These are phyloP conservation scores for Alternaria ventricosa DNA, from an alignment of 2,329 filamentous ascomycete genomes.

Conservation along the genomic window DNA sequence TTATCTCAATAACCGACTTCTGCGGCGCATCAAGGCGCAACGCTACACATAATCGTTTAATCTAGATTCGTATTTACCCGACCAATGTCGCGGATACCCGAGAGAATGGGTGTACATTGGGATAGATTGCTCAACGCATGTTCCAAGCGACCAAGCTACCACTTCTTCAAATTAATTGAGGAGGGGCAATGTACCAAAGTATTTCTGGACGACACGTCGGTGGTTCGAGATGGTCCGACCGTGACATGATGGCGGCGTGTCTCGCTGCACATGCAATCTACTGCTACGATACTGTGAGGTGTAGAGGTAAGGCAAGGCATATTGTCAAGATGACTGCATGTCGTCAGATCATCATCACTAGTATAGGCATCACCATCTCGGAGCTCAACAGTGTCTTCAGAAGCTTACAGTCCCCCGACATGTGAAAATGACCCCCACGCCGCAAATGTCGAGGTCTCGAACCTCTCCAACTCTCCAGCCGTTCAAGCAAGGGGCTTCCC, in stretches of 20 bases:
- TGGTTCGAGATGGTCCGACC: not conserved
- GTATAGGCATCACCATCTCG: not conserved
- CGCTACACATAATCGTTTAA: conserved; percentile 5
- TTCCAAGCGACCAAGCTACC: not conserved
- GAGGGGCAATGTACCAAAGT: conserved; percentile 5
- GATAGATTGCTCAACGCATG: not conserved
- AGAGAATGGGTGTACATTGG: not conserved
- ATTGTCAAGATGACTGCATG: conserved; percentile 12
- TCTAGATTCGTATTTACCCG: conserved; percentile 10
- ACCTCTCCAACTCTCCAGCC: not conserved
- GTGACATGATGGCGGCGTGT: not conserved
- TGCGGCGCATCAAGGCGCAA: not conserved
- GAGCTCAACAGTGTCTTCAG: not conserved
- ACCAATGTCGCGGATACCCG: conserved; percentile 4
- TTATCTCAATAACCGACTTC: conserved; percentile 6
- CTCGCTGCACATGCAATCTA: not conserved
- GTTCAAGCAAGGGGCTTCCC: not conserved
- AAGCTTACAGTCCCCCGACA: not conserved
- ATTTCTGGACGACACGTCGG: conserved; percentile 2
- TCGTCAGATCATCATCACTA: conserved; percentile 3
- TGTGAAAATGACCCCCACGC: conserved; percentile 5
- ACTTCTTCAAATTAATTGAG: conserved; percentile 6
- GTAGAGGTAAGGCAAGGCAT: not conserved
- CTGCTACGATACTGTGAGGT: not conserved
- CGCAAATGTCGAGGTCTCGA: not conserved